phyloP scores from a whole-genome alignment of 1,139 yeast genomes.

The Zygoascus sp. region DNA sequence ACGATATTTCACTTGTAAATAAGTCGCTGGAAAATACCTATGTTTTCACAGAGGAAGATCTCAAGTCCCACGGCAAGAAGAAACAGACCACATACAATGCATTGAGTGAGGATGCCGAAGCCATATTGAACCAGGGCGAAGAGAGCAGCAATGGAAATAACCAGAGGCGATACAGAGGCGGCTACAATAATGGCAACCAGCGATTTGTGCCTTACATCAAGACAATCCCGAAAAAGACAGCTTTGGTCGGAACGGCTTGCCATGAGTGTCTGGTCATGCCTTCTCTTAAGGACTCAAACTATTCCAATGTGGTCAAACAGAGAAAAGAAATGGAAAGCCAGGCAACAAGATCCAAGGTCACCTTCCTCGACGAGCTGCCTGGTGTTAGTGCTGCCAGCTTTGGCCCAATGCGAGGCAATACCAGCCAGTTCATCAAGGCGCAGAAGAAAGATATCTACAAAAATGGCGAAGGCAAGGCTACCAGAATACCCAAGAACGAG shows the following conservation, averaged over 20 bases:
- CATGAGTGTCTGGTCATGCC: conserved; percentile 93
- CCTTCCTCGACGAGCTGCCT: conserved; percentile 74
- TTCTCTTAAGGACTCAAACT: conserved; percentile 64
- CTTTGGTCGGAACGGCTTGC: conserved; percentile 78
- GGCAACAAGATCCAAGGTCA: conserved; percentile 64
- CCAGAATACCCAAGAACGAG: conserved; percentile 90
- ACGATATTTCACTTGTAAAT: conserved; percentile 73
- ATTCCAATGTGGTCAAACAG: conserved; percentile 52
- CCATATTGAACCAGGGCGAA: conserved; percentile 6
- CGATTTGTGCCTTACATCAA: conserved; percentile 29
- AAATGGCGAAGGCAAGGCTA: conserved; percentile 77
- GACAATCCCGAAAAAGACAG: conserved; percentile 56
- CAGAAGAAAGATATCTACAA: conserved; percentile 36
- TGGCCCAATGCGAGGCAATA: conserved; percentile 57
- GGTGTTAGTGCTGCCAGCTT: conserved; percentile 80
- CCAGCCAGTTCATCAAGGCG: conserved; percentile 32
- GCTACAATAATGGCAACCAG: conserved; percentile 14
- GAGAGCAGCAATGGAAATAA: conserved; percentile 31
- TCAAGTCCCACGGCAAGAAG: conserved; percentile 27
- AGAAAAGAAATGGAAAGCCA: conserved; percentile 45
- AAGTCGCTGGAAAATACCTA: conserved; percentile 74
- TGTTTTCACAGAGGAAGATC: conserved; percentile 86
- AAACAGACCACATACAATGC: conserved; percentile 4
- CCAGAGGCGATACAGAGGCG: conserved; percentile 26
- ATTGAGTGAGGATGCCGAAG: conserved; percentile 12